Evolutionary conservation across 805 yeast genomes (phyloP), one percentile per base, ranked within the genome.

Genomic region (Sugiyamaella mastotermitis): DNA sequence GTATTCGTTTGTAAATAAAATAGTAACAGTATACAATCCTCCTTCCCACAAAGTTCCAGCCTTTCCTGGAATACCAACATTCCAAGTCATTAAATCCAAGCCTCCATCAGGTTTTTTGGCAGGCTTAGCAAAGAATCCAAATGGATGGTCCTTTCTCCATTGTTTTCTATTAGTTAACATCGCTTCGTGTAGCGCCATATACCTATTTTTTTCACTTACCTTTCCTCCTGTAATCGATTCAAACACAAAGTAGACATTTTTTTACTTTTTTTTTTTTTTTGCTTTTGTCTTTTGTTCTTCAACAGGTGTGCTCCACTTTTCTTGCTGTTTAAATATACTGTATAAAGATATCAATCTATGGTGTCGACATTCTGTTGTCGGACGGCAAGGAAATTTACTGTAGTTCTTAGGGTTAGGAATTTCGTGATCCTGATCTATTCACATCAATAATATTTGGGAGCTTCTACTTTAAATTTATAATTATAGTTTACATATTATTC

Each of bases 61-160:
- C 58, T 83, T 88, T 8, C 99, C 99, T 6, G 98, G 98, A 38
- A 92, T 83, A 18, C 97, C 97, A 13, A 95, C 94, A 11, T 76
- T 77, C 99, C 99, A 92, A 53, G 64, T 72, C 55, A 83, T 82
- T 46, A 92, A 68, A 60, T 92, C 87, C 46, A 92, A 67, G 0
- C 86, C 66, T 3, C 98, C 98, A 54, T 87, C 95, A 1, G 67
- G 53, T n/a, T 71, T 67, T 58, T 83, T 88, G 18, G 65, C 56
- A 10, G 99, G 99, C 55, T 85, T 84, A 26, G 99, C 99, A 50
- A 65, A 88, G 62, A 92, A 92, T 5, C 97, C 97, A 62, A 88
- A 92, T 0, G 99, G 99, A 58, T 92, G 99, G 59, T 87, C 96
- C 59, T 86, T 90, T 51, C 99, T 78, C 99, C 99, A 92, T 60